Base-by-base conservation (phyloP, 345 rosid genomes). In the Trapa incisa region DNA sequence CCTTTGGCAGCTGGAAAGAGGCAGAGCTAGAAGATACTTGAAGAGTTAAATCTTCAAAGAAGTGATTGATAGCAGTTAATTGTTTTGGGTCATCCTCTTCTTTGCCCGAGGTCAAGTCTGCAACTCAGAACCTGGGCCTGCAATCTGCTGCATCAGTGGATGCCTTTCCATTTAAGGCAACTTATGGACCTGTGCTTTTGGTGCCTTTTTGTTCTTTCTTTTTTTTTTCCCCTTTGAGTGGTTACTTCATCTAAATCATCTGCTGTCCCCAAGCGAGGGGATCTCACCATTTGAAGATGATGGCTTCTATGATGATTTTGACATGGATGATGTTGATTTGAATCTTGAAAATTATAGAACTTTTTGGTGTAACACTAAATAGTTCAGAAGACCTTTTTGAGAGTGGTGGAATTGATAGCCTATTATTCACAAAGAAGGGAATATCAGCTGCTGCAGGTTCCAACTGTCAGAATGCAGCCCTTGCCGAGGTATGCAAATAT, bases 291-390 rank as follows among this genome's bases (percentile, higher is more conserved):
- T 75, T 67, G 88, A 83, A 45, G 94, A 83, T 77, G 29, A 76
- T 67, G 85, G 79, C 62, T 68, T 85, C 13, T 84, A 78, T 73
- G 87, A 70, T 22, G 92, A 85, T 73, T 83, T 90, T 67, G 67
- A 76, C 73, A 87, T 87, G 87, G 91, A 87, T 79, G 96, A 91
- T 78, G 68, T 94, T 77, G 96, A 86, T 71, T 73, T 94, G 84
- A 85, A 78, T 73, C 79, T 89, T 62, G 97, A 94, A 77, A 87
- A 91, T 76, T 91, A 91, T 76, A 75, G 97, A 94, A 76, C 95
- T 94, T 66, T 94, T 94, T 69, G 96, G 97, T n/a, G 73, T 80
- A 17, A 80, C 93, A 67, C 87, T 91, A 36, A 88, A 85, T 77
- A 75, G 87, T 65, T 76, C 92, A 3, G 95, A 86, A 74, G 87